Evolutionary conservation across 116 monocot genomes (phyloP), one percentile per base, ranked within the genome.

Genomic region (Phalaenopsis hybrid): DNA sequence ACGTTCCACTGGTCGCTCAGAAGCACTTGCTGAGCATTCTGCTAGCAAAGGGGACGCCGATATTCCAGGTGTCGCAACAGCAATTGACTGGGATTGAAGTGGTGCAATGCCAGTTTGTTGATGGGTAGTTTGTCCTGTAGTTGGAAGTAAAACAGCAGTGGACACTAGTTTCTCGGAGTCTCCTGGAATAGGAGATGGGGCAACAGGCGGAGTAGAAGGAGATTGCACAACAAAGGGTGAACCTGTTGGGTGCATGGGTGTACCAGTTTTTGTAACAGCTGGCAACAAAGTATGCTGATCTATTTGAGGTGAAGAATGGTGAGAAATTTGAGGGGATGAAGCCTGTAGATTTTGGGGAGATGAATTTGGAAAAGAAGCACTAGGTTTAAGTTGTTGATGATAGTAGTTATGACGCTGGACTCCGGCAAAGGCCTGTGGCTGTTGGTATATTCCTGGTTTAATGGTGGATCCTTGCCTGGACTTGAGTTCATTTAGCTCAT

Each of bases 61-160:
- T 80, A 95, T 95, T 59, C 98, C 95, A 88, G 95, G 98, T 81
- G 98, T 95, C 75, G 83, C 87, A 85, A 95, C 92, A 83, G 90
- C 84, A 81, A 95, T 79, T 75, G 95, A 86, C 82, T 91, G 94
- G 44, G 79, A 25, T 70, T 87, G 92, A 69, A 81, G 37, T 16
- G 78, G 81, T 55, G 78, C 84, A 65, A 68, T 46, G 84, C 45
- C 0, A 81, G 81, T 18, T 88, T 92, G 88, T 51, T 87, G 95
- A 80, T 83, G 85, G 28, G 73, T 85, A 52, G 34, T 20, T 77
- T 86, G 88, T 79, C 79, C 87, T 49, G 78, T 75, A 83, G 81
- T 86, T 86, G 85, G 65, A 25, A 85, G 59, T 49, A 89, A 81
- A 37, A 88, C 77, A 63, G 87, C 63, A 85, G 74, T 55, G 74